Evolutionary conservation across 257 asterid species (phyloP).

Genomic region (Gynochthodes officinalis): DNA sequence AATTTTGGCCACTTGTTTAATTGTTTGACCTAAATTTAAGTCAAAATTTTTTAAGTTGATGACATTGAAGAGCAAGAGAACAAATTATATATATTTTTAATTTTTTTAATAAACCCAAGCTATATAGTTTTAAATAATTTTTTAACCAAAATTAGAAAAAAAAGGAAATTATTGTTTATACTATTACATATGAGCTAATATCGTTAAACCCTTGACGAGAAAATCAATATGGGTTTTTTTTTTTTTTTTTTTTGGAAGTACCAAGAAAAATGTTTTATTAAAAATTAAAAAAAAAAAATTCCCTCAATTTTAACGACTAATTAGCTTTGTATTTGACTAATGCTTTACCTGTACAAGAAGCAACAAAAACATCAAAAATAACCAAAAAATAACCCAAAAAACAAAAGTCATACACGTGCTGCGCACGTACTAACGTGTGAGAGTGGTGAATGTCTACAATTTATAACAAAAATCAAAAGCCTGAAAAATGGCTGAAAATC

Average conservation of each 20-base stretch:
- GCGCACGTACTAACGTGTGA: neutral
- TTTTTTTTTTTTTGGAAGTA: no score
- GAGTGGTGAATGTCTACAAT: conserved; percentile 4
- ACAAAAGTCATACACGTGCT: neutral
- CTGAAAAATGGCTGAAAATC: neutral
- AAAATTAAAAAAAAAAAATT: neutral
- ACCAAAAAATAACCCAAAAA: no score
- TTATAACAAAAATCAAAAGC: neutral
- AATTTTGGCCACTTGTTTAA: no score
- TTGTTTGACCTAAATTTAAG: no score
- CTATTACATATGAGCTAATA: neutral
- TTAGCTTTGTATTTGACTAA: neutral
- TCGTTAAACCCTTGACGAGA: neutral
- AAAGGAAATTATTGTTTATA: no score
- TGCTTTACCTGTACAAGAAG: conserved; percentile 5
- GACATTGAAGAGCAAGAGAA: no score
- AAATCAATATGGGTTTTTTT: neutral
- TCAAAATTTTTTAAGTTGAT: no score
- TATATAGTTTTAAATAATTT: no score
- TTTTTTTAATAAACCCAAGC: no score
- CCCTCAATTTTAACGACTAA: neutral
- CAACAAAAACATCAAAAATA: neutral
- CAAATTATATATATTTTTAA: no score
- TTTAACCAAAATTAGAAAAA: no score
- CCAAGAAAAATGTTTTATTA: no score